phyloP scores from a whole-genome alignment of 441 rosid species.

The Isatis lusitanica region DNA sequence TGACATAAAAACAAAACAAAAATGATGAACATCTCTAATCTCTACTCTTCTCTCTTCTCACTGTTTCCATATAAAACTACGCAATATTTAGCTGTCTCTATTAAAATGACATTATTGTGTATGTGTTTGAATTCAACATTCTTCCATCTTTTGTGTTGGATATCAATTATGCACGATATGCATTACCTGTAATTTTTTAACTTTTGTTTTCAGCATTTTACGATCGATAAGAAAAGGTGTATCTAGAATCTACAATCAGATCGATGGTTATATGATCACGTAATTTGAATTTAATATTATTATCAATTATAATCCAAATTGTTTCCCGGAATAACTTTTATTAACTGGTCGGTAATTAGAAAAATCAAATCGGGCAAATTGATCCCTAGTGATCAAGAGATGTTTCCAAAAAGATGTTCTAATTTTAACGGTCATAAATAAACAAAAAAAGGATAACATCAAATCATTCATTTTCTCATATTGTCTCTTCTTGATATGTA shows the following conservation, averaged over 20 bases:
- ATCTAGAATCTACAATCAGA: background rate
- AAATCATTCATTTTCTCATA: background rate
- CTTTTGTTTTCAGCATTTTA: background rate
- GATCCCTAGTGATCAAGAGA: conserved; percentile 22
- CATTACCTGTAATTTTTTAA: background rate
- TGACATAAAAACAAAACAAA: conserved; percentile 18
- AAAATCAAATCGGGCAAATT: background rate
- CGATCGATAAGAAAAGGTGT: background rate
- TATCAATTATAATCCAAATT: background rate
- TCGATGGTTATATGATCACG: background rate
- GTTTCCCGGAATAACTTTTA: background rate
- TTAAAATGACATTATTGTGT: background rate
- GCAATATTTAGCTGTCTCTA: background rate
- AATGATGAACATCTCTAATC: background rate
- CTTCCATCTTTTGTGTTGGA: too few relatives aligned
- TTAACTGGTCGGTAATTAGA: background rate
- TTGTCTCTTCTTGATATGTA: conserved; percentile 14
- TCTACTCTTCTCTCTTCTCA: background rate
- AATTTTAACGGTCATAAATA: background rate
- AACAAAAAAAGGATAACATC: background rate
- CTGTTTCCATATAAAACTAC: background rate
- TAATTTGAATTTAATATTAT: background rate
- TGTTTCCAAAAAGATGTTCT: conserved; percentile 5
- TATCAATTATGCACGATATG: too few relatives aligned
- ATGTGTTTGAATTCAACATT: background rate